phyloP scores from a whole-genome alignment of 2,329 filamentous ascomycete genomes.

The Eutypa lata region DNA sequence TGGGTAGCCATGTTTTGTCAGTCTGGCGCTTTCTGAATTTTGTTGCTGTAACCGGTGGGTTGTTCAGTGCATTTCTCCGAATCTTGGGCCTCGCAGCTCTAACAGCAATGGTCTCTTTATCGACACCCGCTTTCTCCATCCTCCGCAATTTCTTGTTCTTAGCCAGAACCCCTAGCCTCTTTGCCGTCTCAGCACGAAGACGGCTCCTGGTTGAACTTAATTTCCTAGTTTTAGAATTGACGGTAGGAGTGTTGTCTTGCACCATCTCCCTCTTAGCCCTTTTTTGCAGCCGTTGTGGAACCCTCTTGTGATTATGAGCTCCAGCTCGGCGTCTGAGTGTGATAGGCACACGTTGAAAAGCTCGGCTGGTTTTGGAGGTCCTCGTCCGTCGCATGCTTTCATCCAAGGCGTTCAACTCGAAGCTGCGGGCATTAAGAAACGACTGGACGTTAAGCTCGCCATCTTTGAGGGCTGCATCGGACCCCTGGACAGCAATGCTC shows the following conservation, averaged over 20 bases:
- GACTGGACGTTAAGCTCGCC: conserved; percentile 82
- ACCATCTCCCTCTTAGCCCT: conserved; percentile 73
- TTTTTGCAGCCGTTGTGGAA: conserved; percentile 72
- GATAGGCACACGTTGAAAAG: conserved; percentile 88
- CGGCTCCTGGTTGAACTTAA: conserved; percentile 55
- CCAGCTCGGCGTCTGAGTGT: conserved; percentile 82
- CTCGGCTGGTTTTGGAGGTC: conserved; percentile 58
- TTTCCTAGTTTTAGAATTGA: conserved; percentile 62
- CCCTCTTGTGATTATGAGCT: conserved; percentile 89
- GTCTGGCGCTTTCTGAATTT: conserved; percentile 84
- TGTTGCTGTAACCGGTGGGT: conserved; percentile 49
- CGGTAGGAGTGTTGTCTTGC: conserved; percentile 86
- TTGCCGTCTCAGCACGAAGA: conserved; percentile 73
- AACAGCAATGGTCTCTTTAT: conserved; percentile 33
- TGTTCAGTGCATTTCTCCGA: conserved; percentile 66
- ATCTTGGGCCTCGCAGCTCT: conserved; percentile 59
- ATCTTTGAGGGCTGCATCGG: conserved; percentile 53
- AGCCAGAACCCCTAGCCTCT: conserved; percentile 63
- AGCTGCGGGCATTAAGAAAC: conserved; percentile 82
- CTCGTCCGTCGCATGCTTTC: conserved; percentile 76
- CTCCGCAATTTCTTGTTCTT: conserved; percentile 45
- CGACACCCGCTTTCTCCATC: conserved; percentile 28
- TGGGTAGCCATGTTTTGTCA: conserved; percentile 91
- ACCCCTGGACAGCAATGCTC: conserved; percentile 47
- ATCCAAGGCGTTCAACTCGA: conserved; percentile 82